Percentiles rank a stretch among this genome's conserved stretches.
Evolutionary conservation across 179 eudicot genomes (phyloP).

Genomic region (Beta macrorhiza): DNA sequence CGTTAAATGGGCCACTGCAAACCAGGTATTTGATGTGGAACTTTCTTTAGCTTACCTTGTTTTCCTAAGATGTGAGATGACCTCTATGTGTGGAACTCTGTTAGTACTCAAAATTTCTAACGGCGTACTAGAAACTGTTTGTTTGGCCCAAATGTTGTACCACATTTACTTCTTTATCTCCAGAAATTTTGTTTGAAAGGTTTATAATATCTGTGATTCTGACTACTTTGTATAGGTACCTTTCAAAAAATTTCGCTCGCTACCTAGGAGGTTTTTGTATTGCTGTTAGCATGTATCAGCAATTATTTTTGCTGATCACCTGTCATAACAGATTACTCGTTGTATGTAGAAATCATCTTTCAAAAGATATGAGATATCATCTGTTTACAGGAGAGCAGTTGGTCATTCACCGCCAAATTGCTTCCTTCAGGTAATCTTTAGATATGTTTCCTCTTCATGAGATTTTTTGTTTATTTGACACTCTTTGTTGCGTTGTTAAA

Average conservation of each 20-base stretch:
- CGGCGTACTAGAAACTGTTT: not conserved
- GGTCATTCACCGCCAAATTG: constrained; percentile 90
- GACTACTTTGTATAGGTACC: not conserved
- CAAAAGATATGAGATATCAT: constrained; percentile 85
- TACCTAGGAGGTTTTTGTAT: not conserved
- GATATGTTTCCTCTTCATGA: not conserved
- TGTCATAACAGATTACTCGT: not conserved
- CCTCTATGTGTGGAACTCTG: not conserved
- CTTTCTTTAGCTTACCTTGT: not conserved
- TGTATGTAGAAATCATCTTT: constrained; percentile 65
- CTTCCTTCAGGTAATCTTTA: constrained; percentile 67
- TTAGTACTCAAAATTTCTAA: not conserved
- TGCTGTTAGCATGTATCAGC: not conserved
- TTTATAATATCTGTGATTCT: not conserved
- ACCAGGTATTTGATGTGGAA: constrained; percentile 56
- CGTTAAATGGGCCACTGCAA: constrained; percentile 65
- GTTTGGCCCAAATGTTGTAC: not conserved
- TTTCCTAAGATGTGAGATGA: not conserved
- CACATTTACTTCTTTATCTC: not conserved
- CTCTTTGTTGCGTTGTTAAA: not conserved
- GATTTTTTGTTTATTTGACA: not conserved
- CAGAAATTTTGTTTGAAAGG: not conserved
- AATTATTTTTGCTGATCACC: not conserved
- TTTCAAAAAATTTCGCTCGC: not conserved
- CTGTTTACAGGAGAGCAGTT: constrained; percentile 82